A percentile compares a stretch with the other conserved stretches of the same genome.
These are phyloP conservation scores for Boechera stricta DNA, from an alignment of 345 rosid genomes.

Conservation along the genomic window DNA sequence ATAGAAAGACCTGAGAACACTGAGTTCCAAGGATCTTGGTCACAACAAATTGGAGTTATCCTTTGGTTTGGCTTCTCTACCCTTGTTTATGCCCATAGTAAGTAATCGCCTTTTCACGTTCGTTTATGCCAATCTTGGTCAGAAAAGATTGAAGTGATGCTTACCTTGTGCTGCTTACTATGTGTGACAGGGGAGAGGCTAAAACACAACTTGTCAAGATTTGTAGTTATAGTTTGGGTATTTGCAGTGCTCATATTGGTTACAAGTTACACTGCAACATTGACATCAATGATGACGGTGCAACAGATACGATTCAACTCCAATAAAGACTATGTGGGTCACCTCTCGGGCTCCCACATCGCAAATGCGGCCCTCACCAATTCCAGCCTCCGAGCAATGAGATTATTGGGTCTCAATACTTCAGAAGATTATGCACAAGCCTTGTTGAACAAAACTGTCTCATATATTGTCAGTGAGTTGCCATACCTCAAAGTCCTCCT, in stretches of 20 bases:
- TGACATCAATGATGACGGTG: conserved; percentile 58
- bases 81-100: conserved; percentile 61
- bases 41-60: conserved; percentile 47
- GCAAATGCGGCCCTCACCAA: conserved; percentile 1
- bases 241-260: conserved; percentile 57
- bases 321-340: conserved; percentile 46
- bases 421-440: conserved; percentile 40
- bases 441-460: conserved; percentile 37
- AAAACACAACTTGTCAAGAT: conserved; percentile 49
- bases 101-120: conserved; percentile 1
- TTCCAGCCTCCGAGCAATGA: conserved; percentile 25
- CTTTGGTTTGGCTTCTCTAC: conserved; percentile 62
- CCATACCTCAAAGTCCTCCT: conserved; percentile 54
- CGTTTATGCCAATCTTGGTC: neutral
- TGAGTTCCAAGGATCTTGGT: conserved; percentile 53
- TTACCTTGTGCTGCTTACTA: neutral
- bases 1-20: conserved; percentile 52
- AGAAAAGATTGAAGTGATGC: neutral
- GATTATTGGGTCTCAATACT: conserved; percentile 18
- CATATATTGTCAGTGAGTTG: conserved; percentile 53
- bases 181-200: conserved; percentile 54
- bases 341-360: conserved; percentile 46
- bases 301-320: conserved; percentile 42
- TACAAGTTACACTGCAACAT: conserved; percentile 60
- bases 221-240: conserved; percentile 61